Evolutionary conservation across 1,284 basidiomycete genomes (phyloP).

Genomic region (Gomphus bonarii): DNA sequence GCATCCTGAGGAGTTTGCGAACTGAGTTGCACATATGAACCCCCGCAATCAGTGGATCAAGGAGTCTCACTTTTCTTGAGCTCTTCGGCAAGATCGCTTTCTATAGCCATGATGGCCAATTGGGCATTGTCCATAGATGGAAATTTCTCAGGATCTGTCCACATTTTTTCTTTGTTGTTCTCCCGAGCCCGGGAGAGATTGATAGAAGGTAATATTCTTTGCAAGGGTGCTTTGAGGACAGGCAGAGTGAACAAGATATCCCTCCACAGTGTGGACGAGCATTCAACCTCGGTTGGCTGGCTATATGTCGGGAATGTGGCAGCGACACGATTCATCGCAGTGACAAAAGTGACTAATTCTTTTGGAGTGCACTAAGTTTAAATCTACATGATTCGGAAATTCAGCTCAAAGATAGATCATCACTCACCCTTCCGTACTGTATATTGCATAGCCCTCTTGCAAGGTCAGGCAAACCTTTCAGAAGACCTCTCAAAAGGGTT

Average conservation of each 20-base stretch:
- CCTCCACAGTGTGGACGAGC: conserved; percentile 61
- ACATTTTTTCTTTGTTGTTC: conserved; percentile 66
- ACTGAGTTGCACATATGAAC: conserved; percentile 31
- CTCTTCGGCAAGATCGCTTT: conserved; percentile 20
- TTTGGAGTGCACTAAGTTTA: conserved; percentile 62
- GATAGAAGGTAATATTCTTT: conserved; percentile 49
- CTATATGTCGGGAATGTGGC: conserved; percentile 49
- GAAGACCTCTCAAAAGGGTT: conserved; percentile 55
- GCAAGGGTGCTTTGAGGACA: conserved; percentile 45
- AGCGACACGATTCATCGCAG: conserved; percentile 68
- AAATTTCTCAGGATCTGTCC: conserved; percentile 63
- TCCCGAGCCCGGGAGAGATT: conserved; percentile 56
- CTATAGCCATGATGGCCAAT: conserved; percentile 20
- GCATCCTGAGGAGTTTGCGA: conserved; percentile 64
- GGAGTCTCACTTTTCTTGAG: conserved; percentile 13
- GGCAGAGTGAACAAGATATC: conserved; percentile 65
- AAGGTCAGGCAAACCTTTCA: conserved; percentile 79
- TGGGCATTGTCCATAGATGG: conserved; percentile 50
- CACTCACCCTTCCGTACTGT: conserved; percentile 76
- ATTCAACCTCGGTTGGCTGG: conserved; percentile 36
- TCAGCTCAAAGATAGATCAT: not conserved
- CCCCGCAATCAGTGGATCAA: conserved; percentile 12
- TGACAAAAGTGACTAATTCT: conserved; percentile 72
- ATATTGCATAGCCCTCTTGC: conserved; percentile 83
- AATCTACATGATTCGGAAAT: not conserved